Conservation (phyloP, 768 basidiomycete species). For the Tylopilus subfusipes region DNA sequence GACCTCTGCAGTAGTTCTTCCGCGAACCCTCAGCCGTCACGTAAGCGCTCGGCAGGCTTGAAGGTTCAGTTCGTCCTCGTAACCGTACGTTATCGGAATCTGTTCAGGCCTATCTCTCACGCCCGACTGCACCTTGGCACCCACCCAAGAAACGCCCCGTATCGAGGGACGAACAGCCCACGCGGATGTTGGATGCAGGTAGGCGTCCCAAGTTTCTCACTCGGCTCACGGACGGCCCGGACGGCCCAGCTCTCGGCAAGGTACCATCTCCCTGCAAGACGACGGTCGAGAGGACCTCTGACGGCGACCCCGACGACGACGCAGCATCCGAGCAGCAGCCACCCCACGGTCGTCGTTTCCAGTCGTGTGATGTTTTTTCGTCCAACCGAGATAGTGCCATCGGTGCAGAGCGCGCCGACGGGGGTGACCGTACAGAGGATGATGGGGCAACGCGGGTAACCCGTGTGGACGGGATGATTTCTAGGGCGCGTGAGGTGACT, state of each 20-base stretch:
- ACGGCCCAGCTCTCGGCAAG: neutral
- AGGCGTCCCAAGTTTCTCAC: neutral
- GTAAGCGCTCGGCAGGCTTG: constrained; percentile 13
- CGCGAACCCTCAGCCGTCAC: constrained; percentile 17
- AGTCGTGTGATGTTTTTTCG: neutral
- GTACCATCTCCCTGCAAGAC: neutral
- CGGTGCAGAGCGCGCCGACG: neutral
- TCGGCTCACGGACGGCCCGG: constrained; percentile 1
- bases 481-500: neutral
- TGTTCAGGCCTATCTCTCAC: constrained; percentile 45
- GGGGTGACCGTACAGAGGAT: neutral
- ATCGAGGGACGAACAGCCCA: neutral
- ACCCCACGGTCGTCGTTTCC: neutral
- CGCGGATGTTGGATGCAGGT: neutral
- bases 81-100: constrained; percentile 45
- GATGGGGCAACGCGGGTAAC: neutral
- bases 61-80: constrained; percentile 26
- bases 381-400: neutral
- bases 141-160: neutral
- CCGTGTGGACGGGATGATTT: neutral
- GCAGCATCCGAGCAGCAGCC: neutral
- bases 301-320: neutral
- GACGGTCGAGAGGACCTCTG: neutral
- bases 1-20: constrained; percentile 9
- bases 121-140: constrained; percentile 4